phyloP scores from a whole-genome alignment of 1,284 basidiomycete species.

The Fistulina hepatica region DNA sequence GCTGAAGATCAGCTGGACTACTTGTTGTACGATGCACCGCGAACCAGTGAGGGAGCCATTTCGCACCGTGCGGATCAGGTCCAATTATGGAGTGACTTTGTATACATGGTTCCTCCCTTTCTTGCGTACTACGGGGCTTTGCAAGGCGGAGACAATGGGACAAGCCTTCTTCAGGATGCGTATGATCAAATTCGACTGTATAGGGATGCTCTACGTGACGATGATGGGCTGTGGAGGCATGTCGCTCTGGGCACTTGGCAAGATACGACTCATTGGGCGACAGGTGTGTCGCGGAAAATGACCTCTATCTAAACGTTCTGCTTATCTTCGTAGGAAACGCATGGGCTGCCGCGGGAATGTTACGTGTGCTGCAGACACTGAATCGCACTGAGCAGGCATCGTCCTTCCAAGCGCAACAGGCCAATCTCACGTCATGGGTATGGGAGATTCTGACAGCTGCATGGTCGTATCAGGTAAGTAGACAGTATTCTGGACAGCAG shows the following conservation, averaged over 20 bases:
- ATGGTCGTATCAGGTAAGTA: slow-evolving; percentile 37
- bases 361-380: slow-evolving; percentile 49
- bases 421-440: slow-evolving; percentile 46
- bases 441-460: slow-evolving; percentile 42
- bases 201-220: slow-evolving; percentile 36
- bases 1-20: slow-evolving; percentile 48
- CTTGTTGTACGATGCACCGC: slow-evolving; percentile 46
- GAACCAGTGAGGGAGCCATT: slow-evolving; percentile 49
- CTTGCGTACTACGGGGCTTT: slow-evolving; percentile 62
- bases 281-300: slow-evolving; percentile 23
- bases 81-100: slow-evolving; percentile 48
- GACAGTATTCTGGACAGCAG: neutral
- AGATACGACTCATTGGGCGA: slow-evolving; percentile 43
- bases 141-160: slow-evolving; percentile 27
- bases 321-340: slow-evolving; percentile 38
- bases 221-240: slow-evolving; percentile 42
- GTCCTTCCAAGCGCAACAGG: slow-evolving; percentile 32
- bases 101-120: slow-evolving; percentile 73
- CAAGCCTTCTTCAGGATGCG: slow-evolving; percentile 44
- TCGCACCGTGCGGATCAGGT: slow-evolving; percentile 46
- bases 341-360: slow-evolving; percentile 61
- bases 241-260: slow-evolving; percentile 35
- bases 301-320: slow-evolving; percentile 2
- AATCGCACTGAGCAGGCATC: slow-evolving; percentile 32
- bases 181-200: slow-evolving; percentile 62